Conservation (phyloP, 495 filamentous ascomycete genomes). For the Penicillium subrubescens region DNA sequence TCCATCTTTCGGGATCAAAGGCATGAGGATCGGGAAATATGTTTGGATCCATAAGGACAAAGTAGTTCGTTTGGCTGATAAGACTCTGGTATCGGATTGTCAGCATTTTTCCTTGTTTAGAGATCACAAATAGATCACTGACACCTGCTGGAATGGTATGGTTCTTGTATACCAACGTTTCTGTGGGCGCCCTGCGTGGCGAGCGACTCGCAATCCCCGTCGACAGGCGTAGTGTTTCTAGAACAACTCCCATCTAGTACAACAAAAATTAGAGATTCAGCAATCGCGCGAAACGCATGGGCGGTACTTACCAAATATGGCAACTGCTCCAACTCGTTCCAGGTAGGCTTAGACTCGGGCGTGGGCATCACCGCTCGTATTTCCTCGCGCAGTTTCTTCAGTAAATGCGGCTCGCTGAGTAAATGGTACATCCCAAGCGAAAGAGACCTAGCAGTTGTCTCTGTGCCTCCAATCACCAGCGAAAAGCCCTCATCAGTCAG, state of each 20-base stretch:
- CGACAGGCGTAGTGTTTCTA: conserved; percentile 49
- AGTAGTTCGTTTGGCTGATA: conserved; percentile 47
- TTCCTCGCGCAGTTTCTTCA: conserved; percentile 32
- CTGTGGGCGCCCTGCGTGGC: conserved; percentile 42
- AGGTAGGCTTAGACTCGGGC: conserved; percentile 27
- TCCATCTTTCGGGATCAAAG: conserved; percentile 56
- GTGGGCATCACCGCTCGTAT: conserved; percentile 36
- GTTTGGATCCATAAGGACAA: conserved; percentile 47
- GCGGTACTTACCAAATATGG: conserved; percentile 45
- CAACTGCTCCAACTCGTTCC: conserved; percentile 49
- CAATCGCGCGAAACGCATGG: neutral
- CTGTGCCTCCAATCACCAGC: conserved; percentile 45
- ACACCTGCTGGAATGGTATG: conserved; percentile 38
- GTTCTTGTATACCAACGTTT: conserved; percentile 43
- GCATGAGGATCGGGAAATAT: conserved; percentile 50
- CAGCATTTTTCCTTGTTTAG: neutral
- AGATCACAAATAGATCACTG: conserved; percentile 16
- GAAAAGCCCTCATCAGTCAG: conserved; percentile 43
- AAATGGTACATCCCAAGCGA: conserved; percentile 22
- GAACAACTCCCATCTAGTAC: conserved; percentile 41
- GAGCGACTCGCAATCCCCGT: conserved; percentile 43
- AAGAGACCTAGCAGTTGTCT: conserved; percentile 38
- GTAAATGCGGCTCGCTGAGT: conserved; percentile 6
- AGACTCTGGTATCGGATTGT: conserved; percentile 31
- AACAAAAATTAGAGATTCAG: conserved; percentile 5